phyloP scores from a whole-genome alignment of 352 stramenopile species.

The Pythium graminicola region DNA sequence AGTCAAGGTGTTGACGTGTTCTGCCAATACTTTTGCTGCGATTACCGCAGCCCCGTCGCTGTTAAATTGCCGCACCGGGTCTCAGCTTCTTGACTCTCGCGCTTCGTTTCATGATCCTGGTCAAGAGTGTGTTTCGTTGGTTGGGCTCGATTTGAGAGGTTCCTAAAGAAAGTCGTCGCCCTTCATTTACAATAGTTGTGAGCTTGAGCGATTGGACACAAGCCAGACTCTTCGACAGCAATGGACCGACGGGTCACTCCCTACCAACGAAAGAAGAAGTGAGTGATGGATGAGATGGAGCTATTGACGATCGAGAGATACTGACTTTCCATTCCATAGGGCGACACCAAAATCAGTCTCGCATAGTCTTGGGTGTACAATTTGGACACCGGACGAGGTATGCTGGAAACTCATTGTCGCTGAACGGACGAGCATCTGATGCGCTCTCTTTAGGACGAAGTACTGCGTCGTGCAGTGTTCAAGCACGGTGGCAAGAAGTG shows the following conservation, averaged over 20 bases:
- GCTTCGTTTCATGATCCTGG: conserved; percentile 6
- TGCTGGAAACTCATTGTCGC: neutral
- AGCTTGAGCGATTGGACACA: conserved; percentile 2
- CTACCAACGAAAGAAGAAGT: conserved; percentile 29
- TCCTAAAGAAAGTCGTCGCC: neutral
- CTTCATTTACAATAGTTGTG: conserved; percentile 6
- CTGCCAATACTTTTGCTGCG: conserved; percentile 13
- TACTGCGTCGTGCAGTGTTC: conserved; percentile 59
- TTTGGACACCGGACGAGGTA: conserved; percentile 46
- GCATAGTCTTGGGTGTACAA: neutral
- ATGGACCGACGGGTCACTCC: conserved; percentile 26
- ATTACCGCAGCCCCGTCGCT: conserved; percentile 4
- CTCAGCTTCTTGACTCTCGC: conserved; percentile 15
- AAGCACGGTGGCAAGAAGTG: conserved; percentile 76
- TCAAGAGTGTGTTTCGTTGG: too few relatives aligned
- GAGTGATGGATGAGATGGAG: conserved; percentile 18
- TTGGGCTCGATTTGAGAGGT: too few relatives aligned
- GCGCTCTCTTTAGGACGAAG: conserved; percentile 35
- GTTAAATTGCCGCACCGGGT: conserved; percentile 8
- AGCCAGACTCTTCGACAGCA: conserved; percentile 9
- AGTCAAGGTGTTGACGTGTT: conserved; percentile 4
- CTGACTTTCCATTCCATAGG: conserved; percentile 1
- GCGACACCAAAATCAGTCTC: neutral
- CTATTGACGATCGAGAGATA: conserved; percentile 1
- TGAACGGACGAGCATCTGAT: neutral